Evolutionary conservation across 2,329 filamentous ascomycete genomes (phyloP), one percentile per base, ranked within the genome.

Genomic region (Curvularia lunata): DNA sequence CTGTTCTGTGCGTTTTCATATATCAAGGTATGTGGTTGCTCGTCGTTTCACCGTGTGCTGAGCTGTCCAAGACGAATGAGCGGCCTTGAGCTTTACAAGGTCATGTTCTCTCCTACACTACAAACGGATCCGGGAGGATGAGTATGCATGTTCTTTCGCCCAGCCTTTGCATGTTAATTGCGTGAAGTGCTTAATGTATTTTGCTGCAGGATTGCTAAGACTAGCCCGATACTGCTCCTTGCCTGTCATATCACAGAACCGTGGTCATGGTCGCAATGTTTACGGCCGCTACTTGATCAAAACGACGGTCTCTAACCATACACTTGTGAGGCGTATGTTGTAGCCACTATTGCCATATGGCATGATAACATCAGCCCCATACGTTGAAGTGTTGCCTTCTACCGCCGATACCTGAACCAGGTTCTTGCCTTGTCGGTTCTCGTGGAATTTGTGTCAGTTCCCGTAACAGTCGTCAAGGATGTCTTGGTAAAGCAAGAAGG

Each of bases 1-100:
- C 43, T 27, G 10, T 34, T 46, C 21, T 32, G 19, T 23, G 32
- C 18, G 53, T 54, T 18, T 51, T n/a, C n/a, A 5, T 52, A 50
- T 56, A 21, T 34, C 13, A 42, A 59, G 59, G 62, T 65, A 57
- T 61, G 62, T 65, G 40, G 1, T 42, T 52, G 45, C 42, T 55
- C 47, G 40, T 32, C 18, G 41, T 56, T 55, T 50, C 52, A 30
- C 21, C 48, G 40, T 58, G 51, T 51, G 51, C 56, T 61, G 52
- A 61, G 50, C 25, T 38, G 42, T 51, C 30, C 43, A 59, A 61
- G 59, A 52, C 25, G 28, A 25, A 23, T 32, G 21, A 32, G 23
- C 41, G 40, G 23, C 27, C 41, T 18, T 13, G 13, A 38, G 25
- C 34, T 45, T 19, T 32, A 32, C 37, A 19, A 13, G 5, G 19